Conservation (phyloP, 768 basidiomycete genomes). For the Boletales sp. region DNA sequence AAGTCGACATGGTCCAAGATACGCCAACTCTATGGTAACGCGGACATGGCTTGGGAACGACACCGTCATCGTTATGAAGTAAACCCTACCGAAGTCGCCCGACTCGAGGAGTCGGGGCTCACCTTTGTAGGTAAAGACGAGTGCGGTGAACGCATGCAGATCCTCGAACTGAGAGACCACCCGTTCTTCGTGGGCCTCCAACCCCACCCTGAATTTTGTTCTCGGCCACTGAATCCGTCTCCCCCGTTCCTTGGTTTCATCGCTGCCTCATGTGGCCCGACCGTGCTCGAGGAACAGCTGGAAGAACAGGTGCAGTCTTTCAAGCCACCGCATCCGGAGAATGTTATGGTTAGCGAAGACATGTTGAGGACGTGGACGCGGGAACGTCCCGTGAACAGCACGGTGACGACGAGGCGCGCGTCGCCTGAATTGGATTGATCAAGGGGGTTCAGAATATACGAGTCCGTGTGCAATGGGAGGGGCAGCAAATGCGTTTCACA, state of each 20-base stretch:
- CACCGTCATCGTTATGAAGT: constrained; percentile 97
- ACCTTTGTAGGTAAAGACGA: constrained; percentile 88
- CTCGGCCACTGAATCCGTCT: constrained; percentile 94
- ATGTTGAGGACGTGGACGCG: constrained; percentile 39
- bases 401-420: constrained; percentile 20
- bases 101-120: constrained; percentile 69
- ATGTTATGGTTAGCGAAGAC: constrained; percentile 70
- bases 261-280: constrained; percentile 62
- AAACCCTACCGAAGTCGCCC: constrained; percentile 81
- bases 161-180: constrained; percentile 87
- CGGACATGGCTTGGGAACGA: constrained; percentile 86
- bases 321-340: constrained; percentile 72
- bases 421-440: constrained; percentile 19
- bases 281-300: constrained; percentile 68
- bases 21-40: constrained; percentile 80
- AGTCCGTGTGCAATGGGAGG: no score
- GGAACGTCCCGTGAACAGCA: constrained; percentile 27
- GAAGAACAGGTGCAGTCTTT: constrained; percentile 57
- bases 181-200: constrained; percentile 93
- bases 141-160: constrained; percentile 95
- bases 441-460: background rate
- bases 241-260: constrained; percentile 97
- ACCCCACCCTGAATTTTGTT: constrained; percentile 98
- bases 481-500: no score
- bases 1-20: constrained; percentile 69